phyloP scores from a whole-genome alignment of 768 basidiomycete species.

The Leccinum variicolor region DNA sequence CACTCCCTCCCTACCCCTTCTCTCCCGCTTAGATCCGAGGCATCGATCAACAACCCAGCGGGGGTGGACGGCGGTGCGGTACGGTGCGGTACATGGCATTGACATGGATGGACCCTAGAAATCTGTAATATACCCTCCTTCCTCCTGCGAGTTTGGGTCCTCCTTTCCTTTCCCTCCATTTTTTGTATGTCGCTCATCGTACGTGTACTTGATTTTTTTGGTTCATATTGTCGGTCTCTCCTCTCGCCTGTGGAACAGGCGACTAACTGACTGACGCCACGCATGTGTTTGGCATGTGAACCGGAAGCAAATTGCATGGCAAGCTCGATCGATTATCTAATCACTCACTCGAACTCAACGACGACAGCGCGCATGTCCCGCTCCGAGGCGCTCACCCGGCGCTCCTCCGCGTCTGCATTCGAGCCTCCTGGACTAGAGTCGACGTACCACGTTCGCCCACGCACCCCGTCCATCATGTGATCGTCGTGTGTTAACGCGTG shows the following conservation, averaged over 20 bases:
- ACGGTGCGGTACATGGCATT: neutral
- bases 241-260: too few species aligned
- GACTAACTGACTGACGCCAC: neutral
- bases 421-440: neutral
- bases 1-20: neutral
- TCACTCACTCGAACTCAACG: slow-evolving; percentile 9
- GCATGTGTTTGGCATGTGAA: neutral
- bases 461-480: slow-evolving; percentile 9
- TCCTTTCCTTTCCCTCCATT: neutral
- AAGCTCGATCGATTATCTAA: neutral
- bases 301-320: neutral
- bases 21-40: neutral
- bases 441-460: slow-evolving; percentile 13
- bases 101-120: neutral
- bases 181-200: neutral
- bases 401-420: neutral
- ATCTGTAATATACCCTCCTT: neutral
- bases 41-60: neutral
- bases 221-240: neutral
- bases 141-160: neutral
- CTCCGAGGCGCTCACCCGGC: neutral
- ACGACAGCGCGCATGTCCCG: slow-evolving; percentile 8
- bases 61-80: neutral
- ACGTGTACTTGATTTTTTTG: neutral
- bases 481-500: slow-evolving; percentile 2